A percentile compares a stretch with the other conserved stretches of the same genome.
These are phyloP conservation scores for Fennellomyces sp. DNA, from an alignment of 371 early-diverging fungal species.

Conservation along the genomic window DNA sequence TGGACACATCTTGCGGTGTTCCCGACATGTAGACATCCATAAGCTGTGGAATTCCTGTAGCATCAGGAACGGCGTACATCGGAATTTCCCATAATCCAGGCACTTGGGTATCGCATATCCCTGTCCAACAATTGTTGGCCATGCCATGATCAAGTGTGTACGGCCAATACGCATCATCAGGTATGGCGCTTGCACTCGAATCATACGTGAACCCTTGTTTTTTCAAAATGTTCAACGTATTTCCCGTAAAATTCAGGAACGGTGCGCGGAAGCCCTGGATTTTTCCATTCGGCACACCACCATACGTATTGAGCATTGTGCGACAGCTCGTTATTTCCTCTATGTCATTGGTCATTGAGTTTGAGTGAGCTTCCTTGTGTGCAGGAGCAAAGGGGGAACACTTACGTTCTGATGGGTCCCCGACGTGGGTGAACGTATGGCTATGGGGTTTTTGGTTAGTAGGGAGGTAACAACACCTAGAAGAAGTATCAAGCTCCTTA, in stretches of 20 bases:
- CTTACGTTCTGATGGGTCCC: slow-evolving; percentile 46
- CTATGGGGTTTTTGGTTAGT: slow-evolving; percentile 12
- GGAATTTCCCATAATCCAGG: slow-evolving; percentile 79
- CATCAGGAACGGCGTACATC: slow-evolving; percentile 53
- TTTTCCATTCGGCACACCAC: slow-evolving; percentile 67
- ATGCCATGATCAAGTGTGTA: slow-evolving; percentile 75
- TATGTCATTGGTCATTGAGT: neutral
- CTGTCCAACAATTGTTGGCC: slow-evolving; percentile 69
- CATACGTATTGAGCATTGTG: slow-evolving; percentile 57
- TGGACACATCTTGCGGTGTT: slow-evolving; percentile 37
- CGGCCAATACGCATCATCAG: slow-evolving; percentile 62
- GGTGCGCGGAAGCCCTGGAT: slow-evolving; percentile 75
- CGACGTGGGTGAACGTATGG: slow-evolving; percentile 67
- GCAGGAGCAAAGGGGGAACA: neutral
- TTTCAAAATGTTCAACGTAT: slow-evolving; percentile 46
- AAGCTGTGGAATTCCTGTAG: slow-evolving; percentile 44
- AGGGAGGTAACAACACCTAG: neutral
- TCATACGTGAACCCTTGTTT: slow-evolving; percentile 68
- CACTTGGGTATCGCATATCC: slow-evolving; percentile 50
- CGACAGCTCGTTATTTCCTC: slow-evolving; percentile 58
- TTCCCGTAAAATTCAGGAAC: slow-evolving; percentile 63
- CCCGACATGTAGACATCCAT: slow-evolving; percentile 74
- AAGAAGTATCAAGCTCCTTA: slow-evolving; percentile 17
- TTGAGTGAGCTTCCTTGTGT: neutral
- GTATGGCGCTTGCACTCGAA: slow-evolving; percentile 58